A percentile compares a stretch with the other conserved stretches of the same genome.
Evolutionary conservation across 129 eudicot genomes (phyloP).

Genomic region (Escallonia herrerae): DNA sequence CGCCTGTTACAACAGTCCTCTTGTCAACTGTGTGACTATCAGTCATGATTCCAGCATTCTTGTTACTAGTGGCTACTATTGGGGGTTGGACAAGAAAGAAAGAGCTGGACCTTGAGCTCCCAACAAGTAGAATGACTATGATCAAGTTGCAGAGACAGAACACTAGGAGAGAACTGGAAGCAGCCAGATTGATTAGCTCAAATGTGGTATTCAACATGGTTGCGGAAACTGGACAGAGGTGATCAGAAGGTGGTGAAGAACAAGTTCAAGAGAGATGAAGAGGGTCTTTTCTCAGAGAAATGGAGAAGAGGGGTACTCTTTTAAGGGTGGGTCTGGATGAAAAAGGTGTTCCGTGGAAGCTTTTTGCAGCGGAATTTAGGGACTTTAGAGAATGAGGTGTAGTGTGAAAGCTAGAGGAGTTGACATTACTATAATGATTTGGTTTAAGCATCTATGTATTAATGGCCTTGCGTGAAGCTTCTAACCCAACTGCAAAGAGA

Average conservation of each 20-base stretch:
- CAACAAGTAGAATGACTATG: slow-evolving; percentile 46
- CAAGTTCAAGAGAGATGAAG: slow-evolving; percentile 2
- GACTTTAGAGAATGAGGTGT: slow-evolving; percentile 26
- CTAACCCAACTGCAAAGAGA: background rate
- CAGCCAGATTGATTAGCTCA: slow-evolving; percentile 44
- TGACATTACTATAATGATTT: slow-evolving; percentile 2
- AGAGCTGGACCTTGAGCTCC: slow-evolving; percentile 31
- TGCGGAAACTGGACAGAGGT: slow-evolving; percentile 6
- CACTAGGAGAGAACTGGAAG: slow-evolving; percentile 41
- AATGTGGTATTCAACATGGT: slow-evolving; percentile 41
- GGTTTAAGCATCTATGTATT: background rate
- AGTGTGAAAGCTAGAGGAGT: slow-evolving; percentile 45
- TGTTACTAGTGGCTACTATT: background rate
- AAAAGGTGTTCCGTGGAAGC: slow-evolving; percentile 34
- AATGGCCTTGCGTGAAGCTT: background rate
- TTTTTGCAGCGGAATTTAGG: slow-evolving; percentile 9
- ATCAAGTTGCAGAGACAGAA: slow-evolving; percentile 61
- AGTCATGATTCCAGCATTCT: background rate
- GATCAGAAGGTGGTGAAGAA: background rate
- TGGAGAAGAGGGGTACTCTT: background rate
- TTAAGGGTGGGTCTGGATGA: slow-evolving; percentile 23
- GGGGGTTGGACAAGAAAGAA: slow-evolving; percentile 6
- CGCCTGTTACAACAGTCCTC: slow-evolving; percentile 14
- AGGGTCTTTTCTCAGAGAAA: slow-evolving; percentile 2
- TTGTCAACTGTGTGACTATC: background rate